phyloP scores from a whole-genome alignment of 768 basidiomycete genomes.

The Amyloporia xantha region DNA sequence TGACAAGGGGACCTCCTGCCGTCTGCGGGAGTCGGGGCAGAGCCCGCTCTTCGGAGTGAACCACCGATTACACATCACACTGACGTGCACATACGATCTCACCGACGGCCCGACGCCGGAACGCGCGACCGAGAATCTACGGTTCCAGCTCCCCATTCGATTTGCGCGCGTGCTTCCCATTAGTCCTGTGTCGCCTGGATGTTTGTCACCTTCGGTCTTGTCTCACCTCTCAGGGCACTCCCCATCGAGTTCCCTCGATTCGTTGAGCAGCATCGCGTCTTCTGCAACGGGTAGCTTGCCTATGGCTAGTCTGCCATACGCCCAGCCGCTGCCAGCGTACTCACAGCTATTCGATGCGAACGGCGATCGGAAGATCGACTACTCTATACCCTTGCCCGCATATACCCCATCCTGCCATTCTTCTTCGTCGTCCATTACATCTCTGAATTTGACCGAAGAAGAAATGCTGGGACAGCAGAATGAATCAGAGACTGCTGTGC shows the following conservation, averaged over 20 bases:
- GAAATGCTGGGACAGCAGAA: too few species aligned
- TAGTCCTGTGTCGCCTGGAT: slow-evolving; percentile 7
- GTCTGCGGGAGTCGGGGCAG: slow-evolving; percentile 38
- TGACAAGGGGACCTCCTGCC: slow-evolving; percentile 27
- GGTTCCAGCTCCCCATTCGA: slow-evolving; percentile 18
- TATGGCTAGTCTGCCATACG: slow-evolving; percentile 14
- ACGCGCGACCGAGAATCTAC: slow-evolving; percentile 16
- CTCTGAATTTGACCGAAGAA: not conserved
- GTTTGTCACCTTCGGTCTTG: slow-evolving; percentile 20
- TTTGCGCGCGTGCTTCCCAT: slow-evolving; percentile 15
- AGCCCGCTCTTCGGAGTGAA: slow-evolving; percentile 52
- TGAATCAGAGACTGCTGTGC: not conserved
- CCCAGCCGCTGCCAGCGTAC: slow-evolving; percentile 56
- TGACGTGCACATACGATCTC: slow-evolving; percentile 51
- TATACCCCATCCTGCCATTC: slow-evolving; percentile 13
- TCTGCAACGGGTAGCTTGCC: slow-evolving; percentile 6
- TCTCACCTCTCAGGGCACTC: slow-evolving; percentile 4
- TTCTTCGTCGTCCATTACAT: not conserved
- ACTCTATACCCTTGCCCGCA: slow-evolving; percentile 44
- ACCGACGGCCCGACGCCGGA: slow-evolving; percentile 24
- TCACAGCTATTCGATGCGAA: slow-evolving; percentile 72
- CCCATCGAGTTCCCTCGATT: slow-evolving; percentile 38
- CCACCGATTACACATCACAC: slow-evolving; percentile 47
- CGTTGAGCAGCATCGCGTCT: slow-evolving; percentile 35
- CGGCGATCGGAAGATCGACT: slow-evolving; percentile 68